Conservation (phyloP, 306 rosid genomes). For the Lathyrus oleraceus region DNA sequence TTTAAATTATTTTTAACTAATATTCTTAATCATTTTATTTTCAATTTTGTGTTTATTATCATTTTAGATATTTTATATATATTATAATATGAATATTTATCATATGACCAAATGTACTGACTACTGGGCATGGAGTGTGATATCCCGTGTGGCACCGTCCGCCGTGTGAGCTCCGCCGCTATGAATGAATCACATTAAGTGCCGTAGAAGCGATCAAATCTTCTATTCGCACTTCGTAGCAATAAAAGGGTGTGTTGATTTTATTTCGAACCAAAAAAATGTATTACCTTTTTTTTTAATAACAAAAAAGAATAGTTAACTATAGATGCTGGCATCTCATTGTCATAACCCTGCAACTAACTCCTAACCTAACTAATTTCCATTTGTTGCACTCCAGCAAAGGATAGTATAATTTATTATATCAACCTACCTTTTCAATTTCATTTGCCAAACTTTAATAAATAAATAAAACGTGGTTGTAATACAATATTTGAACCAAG, state of each 20-base stretch:
- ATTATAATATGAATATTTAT: too few relatives aligned
- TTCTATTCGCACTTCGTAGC: not conserved
- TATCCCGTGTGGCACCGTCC: constrained; percentile 11
- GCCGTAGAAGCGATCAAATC: constrained; percentile 33
- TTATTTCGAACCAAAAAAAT: too few relatives aligned
- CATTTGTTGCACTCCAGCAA: constrained; percentile 2
- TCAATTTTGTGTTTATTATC: too few relatives aligned
- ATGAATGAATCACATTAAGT: not conserved
- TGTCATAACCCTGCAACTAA: not conserved
- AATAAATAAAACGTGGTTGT: not conserved
- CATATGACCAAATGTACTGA: not conserved
- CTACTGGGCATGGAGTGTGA: not conserved
- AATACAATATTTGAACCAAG: constrained; percentile 2
- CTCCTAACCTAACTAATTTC: not conserved
- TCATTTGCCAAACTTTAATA: not conserved
- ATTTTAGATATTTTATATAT: too few relatives aligned
- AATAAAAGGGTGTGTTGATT: not conserved
- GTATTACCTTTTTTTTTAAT: not conserved
- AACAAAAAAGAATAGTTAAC: not conserved
- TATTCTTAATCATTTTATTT: too few relatives aligned
- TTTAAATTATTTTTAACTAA: too few relatives aligned
- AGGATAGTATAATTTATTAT: constrained; percentile 3
- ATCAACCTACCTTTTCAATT: not conserved
- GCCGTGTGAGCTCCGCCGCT: not conserved
- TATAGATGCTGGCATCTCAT: constrained; percentile 32